Base-by-base conservation (phyloP, 106 monocot genomes). In the Dendrobium nobile region DNA sequence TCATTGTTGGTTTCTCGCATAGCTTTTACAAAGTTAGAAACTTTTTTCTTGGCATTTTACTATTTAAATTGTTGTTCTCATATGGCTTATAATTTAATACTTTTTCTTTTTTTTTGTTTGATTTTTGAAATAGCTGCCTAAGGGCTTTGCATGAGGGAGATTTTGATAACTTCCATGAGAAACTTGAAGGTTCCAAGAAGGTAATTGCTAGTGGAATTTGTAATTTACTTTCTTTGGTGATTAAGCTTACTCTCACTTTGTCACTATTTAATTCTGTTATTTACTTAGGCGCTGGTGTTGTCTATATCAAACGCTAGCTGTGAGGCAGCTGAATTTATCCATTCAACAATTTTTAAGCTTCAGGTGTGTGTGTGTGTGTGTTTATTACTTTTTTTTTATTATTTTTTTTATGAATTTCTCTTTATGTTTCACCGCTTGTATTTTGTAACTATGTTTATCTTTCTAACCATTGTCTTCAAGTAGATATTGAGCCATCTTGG, bases 111-210 rank as follows among this genome's bases (percentile, higher is more conserved):
- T 37, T 8, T 9, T 59, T 27, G 5, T 54, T 61, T 20, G 2
- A n/a, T 65, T 78, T 5, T 54, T 41, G 61, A 27, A 84, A 80
- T 86, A 99, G 99, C 89, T 99, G 99, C 84, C 86, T 99, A 78
- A 90, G 93, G 86, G 91, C 99, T 78, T 91, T 99, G 59, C 88
- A 90, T 58, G 95, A 99, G 74, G 99, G 99, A 61, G 88, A 95
- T 86, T 75, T 56, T 61, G 28, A 72, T 75, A 91, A 91, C 77
- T 95, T 99, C 78, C 73, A 67, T 79, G 33, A 43, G 51, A 99
- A 90, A 65, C 87, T 99, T 82, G 79, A 9, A 44, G 87, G 85
- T 64, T 72, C 92, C 9, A 95, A 95, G 78, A 91, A 89, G 93
- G 98, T 95, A 83, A 41, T 54, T 11, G 2, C 6, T 54, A 44